Evolutionary conservation across 2,329 filamentous ascomycete genomes (phyloP).

Genomic region (Dryadomyces quercus-mongolicae): DNA sequence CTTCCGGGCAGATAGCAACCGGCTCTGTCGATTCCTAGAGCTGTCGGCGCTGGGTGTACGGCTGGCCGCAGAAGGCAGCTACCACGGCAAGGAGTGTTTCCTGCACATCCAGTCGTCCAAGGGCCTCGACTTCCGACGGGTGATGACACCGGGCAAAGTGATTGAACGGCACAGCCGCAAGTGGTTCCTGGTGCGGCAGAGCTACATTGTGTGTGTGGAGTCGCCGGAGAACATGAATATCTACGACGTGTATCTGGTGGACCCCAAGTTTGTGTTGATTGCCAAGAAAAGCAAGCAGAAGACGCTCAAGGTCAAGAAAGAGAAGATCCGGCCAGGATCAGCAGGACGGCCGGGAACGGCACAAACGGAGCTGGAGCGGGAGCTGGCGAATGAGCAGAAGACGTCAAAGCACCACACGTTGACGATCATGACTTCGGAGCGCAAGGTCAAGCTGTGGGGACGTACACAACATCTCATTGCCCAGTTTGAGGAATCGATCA

Average conservation of each 20-base stretch:
- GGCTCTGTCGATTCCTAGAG: constrained; percentile 90
- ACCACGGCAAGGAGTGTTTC: constrained; percentile 94
- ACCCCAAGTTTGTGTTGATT: constrained; percentile 73
- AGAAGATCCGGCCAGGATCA: neutral
- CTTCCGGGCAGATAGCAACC: constrained; percentile 90
- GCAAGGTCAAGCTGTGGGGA: constrained; percentile 82
- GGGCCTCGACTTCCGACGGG: constrained; percentile 72
- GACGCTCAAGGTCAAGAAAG: constrained; percentile 39
- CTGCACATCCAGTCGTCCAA: constrained; percentile 86
- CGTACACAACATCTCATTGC: constrained; percentile 79
- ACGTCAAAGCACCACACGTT: constrained; percentile 64
- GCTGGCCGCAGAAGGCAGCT: constrained; percentile 87
- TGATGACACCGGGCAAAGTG: constrained; percentile 66
- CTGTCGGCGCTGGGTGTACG: constrained; percentile 88
- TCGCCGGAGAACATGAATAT: constrained; percentile 98
- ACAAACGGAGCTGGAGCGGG: constrained; percentile 25
- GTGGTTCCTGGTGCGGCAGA: constrained; percentile 97
- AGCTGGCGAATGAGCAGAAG: constrained; percentile 20
- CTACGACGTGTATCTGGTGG: constrained; percentile 96
- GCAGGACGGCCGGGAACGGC: constrained; percentile 21
- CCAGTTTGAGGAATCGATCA: constrained; percentile 90
- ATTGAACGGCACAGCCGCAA: constrained; percentile 79
- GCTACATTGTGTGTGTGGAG: constrained; percentile 96
- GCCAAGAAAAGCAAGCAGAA: constrained; percentile 53
- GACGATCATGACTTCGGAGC: constrained; percentile 80